Evolutionary conservation across 1,284 basidiomycete genomes (phyloP).

Genomic region (Puccinia horiana): DNA sequence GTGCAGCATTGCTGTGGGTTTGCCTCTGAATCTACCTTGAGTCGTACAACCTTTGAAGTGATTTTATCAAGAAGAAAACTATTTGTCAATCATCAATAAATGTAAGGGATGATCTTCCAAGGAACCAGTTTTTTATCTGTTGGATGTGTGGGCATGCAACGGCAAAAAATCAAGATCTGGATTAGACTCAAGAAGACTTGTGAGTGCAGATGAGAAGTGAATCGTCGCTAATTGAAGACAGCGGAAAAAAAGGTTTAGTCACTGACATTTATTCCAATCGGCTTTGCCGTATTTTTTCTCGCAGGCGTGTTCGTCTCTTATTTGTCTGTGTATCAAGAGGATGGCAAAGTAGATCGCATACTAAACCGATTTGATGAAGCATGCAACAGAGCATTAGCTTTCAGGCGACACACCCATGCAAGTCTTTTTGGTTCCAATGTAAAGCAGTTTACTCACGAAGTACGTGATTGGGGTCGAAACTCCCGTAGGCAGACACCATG

Average conservation of each 20-base stretch:
- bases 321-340: constrained; percentile 85
- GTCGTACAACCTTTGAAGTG: not conserved
- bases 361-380: not conserved
- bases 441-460: constrained; percentile 63
- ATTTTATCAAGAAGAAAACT: not conserved
- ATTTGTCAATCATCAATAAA: constrained; percentile 29
- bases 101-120: constrained; percentile 42
- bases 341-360: constrained; percentile 84
- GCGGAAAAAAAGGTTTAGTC: not conserved
- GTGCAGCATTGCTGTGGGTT: not conserved
- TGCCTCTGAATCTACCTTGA: not conserved
- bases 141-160: not conserved
- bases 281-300: constrained; percentile 69
- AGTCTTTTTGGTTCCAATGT: not conserved
- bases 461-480: constrained; percentile 91
- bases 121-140: constrained; percentile 36
- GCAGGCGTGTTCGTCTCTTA: constrained; percentile 89
- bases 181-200: not conserved
- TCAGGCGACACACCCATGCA: not conserved
- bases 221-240: not conserved
- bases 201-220: not conserved
- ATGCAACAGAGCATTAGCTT: not conserved
- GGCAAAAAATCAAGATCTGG: not conserved
- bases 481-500: constrained; percentile 91
- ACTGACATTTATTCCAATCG: constrained; percentile 45